Conservation (phyloP, 2,329 filamentous ascomycete genomes). For the Colletotrichum aenigma region DNA sequence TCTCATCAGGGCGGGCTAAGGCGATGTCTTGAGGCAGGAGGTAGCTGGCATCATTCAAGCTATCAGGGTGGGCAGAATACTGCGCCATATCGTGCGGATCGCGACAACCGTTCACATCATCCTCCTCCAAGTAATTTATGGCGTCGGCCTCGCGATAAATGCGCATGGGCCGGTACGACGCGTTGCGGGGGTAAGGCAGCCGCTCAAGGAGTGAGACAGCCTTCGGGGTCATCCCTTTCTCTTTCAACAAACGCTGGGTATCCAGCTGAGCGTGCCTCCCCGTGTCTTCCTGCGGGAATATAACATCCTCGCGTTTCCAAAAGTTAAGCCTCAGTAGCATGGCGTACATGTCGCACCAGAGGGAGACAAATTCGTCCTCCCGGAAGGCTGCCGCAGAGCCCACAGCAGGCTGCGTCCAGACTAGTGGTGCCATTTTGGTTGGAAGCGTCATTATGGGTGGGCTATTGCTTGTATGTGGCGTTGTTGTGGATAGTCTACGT, state of each 20-base stretch:
- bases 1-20: neutral
- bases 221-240: neutral
- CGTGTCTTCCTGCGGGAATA: neutral
- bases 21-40: constrained; percentile 1
- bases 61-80: neutral
- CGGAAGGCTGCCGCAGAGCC: neutral
- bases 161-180: neutral
- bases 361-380: constrained; percentile 8
- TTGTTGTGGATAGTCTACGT: neutral
- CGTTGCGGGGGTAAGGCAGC: neutral
- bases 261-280: neutral
- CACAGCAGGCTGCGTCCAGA: neutral
- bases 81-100: constrained; percentile 1
- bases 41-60: neutral
- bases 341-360: constrained; percentile 2
- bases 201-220: constrained; percentile 3
- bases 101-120: neutral
- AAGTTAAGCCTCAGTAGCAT: neutral
- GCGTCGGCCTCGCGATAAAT: neutral
- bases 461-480: neutral
- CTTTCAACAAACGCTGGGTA: neutral
- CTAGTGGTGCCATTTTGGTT: neutral
- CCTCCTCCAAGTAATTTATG: neutral
- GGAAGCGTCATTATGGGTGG: neutral
- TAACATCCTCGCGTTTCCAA: neutral